Conservation (phyloP, 129 eudicot species). For the Cynara cardunculus region DNA sequence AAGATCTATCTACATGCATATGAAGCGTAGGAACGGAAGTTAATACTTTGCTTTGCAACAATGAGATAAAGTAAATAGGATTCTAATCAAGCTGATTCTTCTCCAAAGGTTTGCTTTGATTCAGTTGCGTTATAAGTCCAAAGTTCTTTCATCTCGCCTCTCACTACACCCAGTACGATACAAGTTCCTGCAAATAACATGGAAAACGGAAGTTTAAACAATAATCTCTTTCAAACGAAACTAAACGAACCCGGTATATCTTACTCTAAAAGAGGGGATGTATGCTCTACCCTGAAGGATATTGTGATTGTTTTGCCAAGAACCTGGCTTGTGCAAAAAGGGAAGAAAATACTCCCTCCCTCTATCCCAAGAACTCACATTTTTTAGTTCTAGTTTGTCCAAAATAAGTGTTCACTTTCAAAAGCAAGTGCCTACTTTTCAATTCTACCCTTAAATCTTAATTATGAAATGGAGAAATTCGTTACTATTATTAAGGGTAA, state of each 20-base stretch:
- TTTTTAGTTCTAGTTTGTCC: neutral
- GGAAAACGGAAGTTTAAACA: neutral
- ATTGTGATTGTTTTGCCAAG: no score
- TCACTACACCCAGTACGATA: constrained; percentile 53
- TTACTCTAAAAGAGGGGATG: no score
- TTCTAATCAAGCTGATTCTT: constrained; percentile 23
- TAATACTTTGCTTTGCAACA: neutral
- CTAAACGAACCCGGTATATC: neutral
- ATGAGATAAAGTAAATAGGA: neutral
- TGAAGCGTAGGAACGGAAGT: neutral
- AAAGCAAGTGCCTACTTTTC: neutral
- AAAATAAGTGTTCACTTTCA: neutral
- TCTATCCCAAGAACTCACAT: neutral
- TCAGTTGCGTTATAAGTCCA: constrained; percentile 50
- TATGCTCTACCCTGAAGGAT: no score
- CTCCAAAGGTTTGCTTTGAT: constrained; percentile 22
- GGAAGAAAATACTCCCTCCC: neutral
- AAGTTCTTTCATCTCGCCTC: constrained; percentile 75
- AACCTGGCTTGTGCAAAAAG: neutral
- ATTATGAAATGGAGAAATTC: neutral
- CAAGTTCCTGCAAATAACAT: constrained; percentile 48
- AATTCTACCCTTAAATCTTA: neutral
- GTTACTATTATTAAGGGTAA: neutral
- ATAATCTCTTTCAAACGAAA: no score
- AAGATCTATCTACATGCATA: neutral